These are phyloP conservation scores for Phytopythium boreale DNA, from an alignment of 352 stramenopile species.

Conservation along the genomic window DNA sequence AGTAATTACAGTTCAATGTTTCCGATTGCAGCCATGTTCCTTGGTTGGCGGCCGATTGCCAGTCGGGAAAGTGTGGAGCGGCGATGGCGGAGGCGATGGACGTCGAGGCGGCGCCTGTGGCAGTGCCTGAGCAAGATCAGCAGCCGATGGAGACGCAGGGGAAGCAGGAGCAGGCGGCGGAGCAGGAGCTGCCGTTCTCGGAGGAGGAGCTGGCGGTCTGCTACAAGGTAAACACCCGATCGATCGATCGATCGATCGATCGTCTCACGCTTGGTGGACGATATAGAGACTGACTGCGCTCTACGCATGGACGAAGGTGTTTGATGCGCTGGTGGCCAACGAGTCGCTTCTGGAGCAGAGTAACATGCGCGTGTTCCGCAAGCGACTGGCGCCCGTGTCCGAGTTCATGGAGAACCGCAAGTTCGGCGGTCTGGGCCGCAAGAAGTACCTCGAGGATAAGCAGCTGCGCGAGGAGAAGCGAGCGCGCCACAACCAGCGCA, in stretches of 20 bases:
- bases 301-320: conserved; percentile 26
- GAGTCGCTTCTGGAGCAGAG: conserved; percentile 58
- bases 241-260: not conserved
- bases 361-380: conserved; percentile 75
- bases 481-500: conserved; percentile 76
- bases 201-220: conserved; percentile 56
- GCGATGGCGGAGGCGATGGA: conserved; percentile 32
- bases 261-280: not conserved
- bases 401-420: conserved; percentile 84
- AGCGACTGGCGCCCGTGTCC: conserved; percentile 71
- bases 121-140: not conserved
- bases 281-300: not conserved
- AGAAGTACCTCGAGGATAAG: conserved; percentile 89
- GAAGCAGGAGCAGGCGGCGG: not conserved
- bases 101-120: conserved; percentile 11
- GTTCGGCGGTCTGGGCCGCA: conserved; percentile 76
- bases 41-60: conserved; percentile 13
- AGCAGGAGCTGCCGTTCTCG: conserved; percentile 66
- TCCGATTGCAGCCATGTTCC: not conserved
- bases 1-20: not conserved
- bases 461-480: conserved; percentile 83
- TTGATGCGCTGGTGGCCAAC: conserved; percentile 52
- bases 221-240: conserved; percentile 39
- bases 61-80: not conserved
- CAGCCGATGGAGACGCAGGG: conserved; percentile 9